Evolutionary conservation across 805 yeast genomes (phyloP).

Genomic region (Candida berthetii): DNA sequence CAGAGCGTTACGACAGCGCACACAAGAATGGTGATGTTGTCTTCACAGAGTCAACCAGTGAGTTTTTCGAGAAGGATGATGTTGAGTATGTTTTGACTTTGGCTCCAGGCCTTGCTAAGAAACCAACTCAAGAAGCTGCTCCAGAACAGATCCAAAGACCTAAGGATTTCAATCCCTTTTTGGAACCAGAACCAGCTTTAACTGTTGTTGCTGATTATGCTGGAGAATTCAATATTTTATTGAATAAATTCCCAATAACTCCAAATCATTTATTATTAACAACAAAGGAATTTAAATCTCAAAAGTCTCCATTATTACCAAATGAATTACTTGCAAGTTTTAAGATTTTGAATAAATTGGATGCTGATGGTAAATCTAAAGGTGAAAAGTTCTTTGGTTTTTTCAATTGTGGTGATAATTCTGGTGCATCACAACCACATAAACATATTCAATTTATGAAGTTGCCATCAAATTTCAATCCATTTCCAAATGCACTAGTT

Average conservation of each 20-base stretch:
- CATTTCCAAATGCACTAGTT: constrained; percentile 50
- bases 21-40: constrained; percentile 36
- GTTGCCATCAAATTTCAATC: constrained; percentile 51
- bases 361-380: constrained; percentile 26
- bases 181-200: constrained; percentile 70
- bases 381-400: constrained; percentile 65
- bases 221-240: constrained; percentile 51
- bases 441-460: constrained; percentile 85
- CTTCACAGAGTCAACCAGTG: constrained; percentile 42
- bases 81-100: constrained; percentile 25
- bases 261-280: constrained; percentile 75
- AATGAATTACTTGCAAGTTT: constrained; percentile 60
- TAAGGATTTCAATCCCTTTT: constrained; percentile 61
- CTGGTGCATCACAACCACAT: constrained; percentile 95
- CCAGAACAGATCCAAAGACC: constrained; percentile 25
- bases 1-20: constrained; percentile 42
- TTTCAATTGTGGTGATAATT: constrained; percentile 79
- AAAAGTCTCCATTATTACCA: constrained; percentile 65
- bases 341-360: constrained; percentile 44
- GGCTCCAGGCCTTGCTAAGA: constrained; percentile 25
- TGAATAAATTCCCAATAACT: constrained; percentile 84
- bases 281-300: constrained; percentile 69
- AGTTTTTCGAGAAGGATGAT: constrained; percentile 22
- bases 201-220: constrained; percentile 51
- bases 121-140: constrained; percentile 30